These are phyloP conservation scores for Wickerhamomyces ciferrii DNA, from an alignment of 805 yeast species.

Conservation along the genomic window DNA sequence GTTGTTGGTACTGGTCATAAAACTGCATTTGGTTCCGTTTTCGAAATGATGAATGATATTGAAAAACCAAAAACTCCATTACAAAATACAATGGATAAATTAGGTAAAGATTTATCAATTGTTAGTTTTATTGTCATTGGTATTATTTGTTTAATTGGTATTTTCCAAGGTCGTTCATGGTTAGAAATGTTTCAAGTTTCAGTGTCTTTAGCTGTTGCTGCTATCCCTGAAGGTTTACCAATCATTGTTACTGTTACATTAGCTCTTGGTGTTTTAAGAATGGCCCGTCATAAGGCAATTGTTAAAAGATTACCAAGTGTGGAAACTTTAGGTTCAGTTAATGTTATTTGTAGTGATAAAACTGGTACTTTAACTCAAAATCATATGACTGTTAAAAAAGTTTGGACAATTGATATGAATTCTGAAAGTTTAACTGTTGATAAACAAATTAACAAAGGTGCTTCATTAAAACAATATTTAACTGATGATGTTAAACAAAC, in stretches of 20 bases:
- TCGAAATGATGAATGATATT: conserved; percentile 90
- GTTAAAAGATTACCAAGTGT: conserved; percentile 93
- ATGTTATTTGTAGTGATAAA: conserved; percentile 88
- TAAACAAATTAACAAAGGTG: conserved; percentile 28
- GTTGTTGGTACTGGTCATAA: conserved; percentile 86
- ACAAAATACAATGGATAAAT: conserved; percentile 90
- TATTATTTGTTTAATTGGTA: conserved; percentile 84
- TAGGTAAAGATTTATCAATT: conserved; percentile 85
- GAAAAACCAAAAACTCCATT: conserved; percentile 98
- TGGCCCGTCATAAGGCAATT: conserved; percentile 93
- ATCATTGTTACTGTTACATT: conserved; percentile 96
- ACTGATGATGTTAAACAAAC: conserved; percentile 50
- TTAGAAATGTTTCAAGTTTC: conserved; percentile 97
- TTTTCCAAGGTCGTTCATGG: conserved; percentile 91
- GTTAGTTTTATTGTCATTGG: conserved; percentile 87
- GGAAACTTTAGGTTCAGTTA: conserved; percentile 91
- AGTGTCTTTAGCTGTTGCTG: conserved; percentile 97
- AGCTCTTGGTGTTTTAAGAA: conserved; percentile 92
- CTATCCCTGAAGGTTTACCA: conserved; percentile 98
- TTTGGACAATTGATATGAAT: conserved; percentile 71
- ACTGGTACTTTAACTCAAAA: conserved; percentile 89
- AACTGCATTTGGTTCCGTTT: conserved; percentile 93
- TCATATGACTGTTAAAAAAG: conserved; percentile 81
- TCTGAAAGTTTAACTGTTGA: conserved; percentile 38
- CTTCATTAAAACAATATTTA: conserved; percentile 36